These are phyloP conservation scores for Neopestalotiopsis rosae DNA, from an alignment of 2,329 filamentous ascomycete species.

Conservation along the genomic window DNA sequence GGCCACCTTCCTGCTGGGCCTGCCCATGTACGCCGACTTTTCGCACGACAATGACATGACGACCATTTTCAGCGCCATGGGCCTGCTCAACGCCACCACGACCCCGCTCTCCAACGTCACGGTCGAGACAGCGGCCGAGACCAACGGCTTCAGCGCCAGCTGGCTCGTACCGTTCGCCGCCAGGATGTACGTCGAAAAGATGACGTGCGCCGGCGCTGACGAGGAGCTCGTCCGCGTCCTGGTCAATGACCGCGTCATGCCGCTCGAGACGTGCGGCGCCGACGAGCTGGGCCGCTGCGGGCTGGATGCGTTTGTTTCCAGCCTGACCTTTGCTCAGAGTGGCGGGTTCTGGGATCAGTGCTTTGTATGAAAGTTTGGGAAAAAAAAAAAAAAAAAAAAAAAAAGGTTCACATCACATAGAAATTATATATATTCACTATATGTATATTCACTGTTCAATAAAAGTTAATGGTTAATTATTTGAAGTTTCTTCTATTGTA, in stretches of 20 bases:
- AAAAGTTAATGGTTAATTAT: background rate
- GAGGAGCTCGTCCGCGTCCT: slow-evolving; percentile 80
- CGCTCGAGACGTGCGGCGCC: slow-evolving; percentile 70
- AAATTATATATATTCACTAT: no score
- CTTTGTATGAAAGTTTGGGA: slow-evolving; percentile 42
- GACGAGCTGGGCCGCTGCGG: slow-evolving; percentile 75
- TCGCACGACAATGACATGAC: slow-evolving; percentile 90
- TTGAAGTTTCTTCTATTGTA: background rate
- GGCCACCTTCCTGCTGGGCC: slow-evolving; percentile 74
- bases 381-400: no score
- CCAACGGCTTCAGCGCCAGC: slow-evolving; percentile 73
- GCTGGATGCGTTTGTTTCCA: slow-evolving; percentile 72
- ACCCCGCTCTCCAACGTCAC: slow-evolving; percentile 54
- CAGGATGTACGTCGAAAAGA: slow-evolving; percentile 86
- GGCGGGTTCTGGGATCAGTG: slow-evolving; percentile 79
- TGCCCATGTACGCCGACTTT: slow-evolving; percentile 82
- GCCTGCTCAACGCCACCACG: slow-evolving; percentile 72
- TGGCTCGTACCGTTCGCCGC: slow-evolving; percentile 85
- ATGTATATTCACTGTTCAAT: background rate
- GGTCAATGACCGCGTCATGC: slow-evolving; percentile 82
- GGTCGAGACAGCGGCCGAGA: slow-evolving; percentile 54
- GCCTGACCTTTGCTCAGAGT: slow-evolving; percentile 72
- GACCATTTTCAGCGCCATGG: slow-evolving; percentile 75
- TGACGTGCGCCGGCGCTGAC: slow-evolving; percentile 62
- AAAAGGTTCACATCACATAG: background rate